Evolutionary conservation across 768 basidiomycete species (phyloP), one percentile per base, ranked within the genome.

Genomic region (Leucocoprinus birnbaumii): DNA sequence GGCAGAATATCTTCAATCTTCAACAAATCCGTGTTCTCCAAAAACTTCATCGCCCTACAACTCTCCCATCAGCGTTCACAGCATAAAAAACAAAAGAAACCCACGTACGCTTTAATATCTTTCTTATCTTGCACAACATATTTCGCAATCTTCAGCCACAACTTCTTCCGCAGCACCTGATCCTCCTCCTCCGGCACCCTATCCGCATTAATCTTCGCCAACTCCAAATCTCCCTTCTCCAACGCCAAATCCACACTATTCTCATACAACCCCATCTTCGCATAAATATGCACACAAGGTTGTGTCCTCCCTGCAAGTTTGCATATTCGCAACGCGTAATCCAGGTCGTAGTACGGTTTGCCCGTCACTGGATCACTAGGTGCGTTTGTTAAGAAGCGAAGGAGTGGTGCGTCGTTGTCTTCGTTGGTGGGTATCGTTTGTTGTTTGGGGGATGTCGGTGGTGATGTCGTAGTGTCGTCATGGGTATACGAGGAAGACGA

Each of bases 1-100:
- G 97, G 97, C 16, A 99, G 74, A 58, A 99, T 97, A 65, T 99
- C 97, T 66, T 99, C 97, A 60, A 99, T 96, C 72, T 98, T 98
- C 66, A 99, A 83, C 34, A 98, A 73, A 62, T 92, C 87, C 0
- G 97, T 96, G 59, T 92, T 87, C 67, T 98, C 94, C 62, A 98
- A 77, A 76, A 99, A 98, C 19, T 83, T 84, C 93, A 98, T 98
- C 18, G 97, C 97, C 51, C 96, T 99, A 67, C 25, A 50, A 47
- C 22, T 37, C 44, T 41, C 16, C 57, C 49, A 16, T 40, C 25
- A 44, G 13, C n/a, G 42, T 53, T 24, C 51, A 35, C 27, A 48
- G 38, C 10, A 47, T 26, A 53, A 26, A 53, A 55, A 31, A 26
- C 46, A 48, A 10, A 50, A 49, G 18, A 42, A 16, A 26, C 11